These are phyloP conservation scores for Fusarium clavum DNA, from an alignment of 2,329 filamentous ascomycete genomes.

Conservation along the genomic window DNA sequence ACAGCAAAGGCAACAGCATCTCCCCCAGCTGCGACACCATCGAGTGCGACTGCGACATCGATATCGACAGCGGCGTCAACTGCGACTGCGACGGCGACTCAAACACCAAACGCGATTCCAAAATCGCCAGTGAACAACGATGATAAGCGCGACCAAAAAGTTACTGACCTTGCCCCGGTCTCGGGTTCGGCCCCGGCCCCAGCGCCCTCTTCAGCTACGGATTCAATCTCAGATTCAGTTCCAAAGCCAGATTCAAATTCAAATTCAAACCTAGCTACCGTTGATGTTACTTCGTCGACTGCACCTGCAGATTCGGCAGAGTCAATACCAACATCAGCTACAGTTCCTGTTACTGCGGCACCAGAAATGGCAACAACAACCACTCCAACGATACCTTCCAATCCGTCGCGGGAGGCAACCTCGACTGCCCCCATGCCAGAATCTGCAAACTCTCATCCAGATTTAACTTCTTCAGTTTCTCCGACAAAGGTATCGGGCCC, in stretches of 20 bases:
- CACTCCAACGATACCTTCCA: conserved; percentile 12
- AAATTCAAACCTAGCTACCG: conserved; percentile 1
- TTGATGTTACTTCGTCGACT: conserved; percentile 4
- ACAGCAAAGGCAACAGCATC: conserved; percentile 16
- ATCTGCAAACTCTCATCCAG: conserved; percentile 13
- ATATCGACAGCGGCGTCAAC: conserved; percentile 21
- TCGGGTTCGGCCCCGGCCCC: neutral
- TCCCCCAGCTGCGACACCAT: conserved; percentile 15
- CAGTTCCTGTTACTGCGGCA: conserved; percentile 6
- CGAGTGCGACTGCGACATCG: conserved; percentile 26
- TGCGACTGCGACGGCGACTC: conserved; percentile 17
- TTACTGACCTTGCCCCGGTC: conserved; percentile 17
- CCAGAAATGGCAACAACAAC: conserved; percentile 13
- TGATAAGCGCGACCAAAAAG: conserved; percentile 29
- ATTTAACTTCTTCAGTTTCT: conserved; percentile 10
- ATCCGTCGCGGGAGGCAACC: conserved; percentile 9
- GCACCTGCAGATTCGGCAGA: conserved; percentile 14
- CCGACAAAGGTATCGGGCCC: conserved; percentile 9
- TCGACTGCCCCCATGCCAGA: conserved; percentile 14
- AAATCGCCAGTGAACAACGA: conserved; percentile 26
- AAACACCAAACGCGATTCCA: conserved; percentile 24
- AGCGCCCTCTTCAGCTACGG: conserved; percentile 8
- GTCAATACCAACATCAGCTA: conserved; percentile 27
- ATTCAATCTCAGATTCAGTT: conserved; percentile 7
- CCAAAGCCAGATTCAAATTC: conserved; percentile 13